Percentiles rank a stretch among this genome's conserved stretches.
These are phyloP conservation scores for Cercospora sojina DNA, from an alignment of 2,329 filamentous ascomycete species.

Conservation along the genomic window DNA sequence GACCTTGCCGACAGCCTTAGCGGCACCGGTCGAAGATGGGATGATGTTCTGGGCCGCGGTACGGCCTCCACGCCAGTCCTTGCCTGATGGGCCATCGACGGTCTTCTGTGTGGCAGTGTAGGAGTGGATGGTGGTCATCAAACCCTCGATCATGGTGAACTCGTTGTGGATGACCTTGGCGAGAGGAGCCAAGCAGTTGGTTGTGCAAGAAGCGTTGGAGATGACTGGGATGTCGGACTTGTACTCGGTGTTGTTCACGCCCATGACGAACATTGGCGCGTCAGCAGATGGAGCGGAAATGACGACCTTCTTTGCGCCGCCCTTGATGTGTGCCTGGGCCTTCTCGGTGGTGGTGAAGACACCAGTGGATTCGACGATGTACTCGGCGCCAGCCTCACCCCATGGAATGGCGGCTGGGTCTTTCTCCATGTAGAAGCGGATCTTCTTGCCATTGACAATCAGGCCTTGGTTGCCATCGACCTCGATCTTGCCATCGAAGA, in stretches of 20 bases:
- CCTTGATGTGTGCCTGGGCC: slow-evolving; percentile 89
- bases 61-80: slow-evolving; percentile 99
- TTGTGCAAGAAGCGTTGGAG: slow-evolving; percentile 99
- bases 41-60: slow-evolving; percentile 99
- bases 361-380: slow-evolving; percentile 97
- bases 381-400: slow-evolving; percentile 80
- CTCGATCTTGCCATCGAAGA: slow-evolving; percentile 90
- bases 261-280: slow-evolving; percentile 99
- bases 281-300: slow-evolving; percentile 88
- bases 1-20: slow-evolving; percentile 99
- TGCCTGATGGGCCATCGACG: slow-evolving; percentile 92
- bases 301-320: slow-evolving; percentile 91
- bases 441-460: slow-evolving; percentile 86
- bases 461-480: slow-evolving; percentile 70
- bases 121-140: slow-evolving; percentile 99
- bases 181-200: slow-evolving; percentile 98
- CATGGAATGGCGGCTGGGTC: slow-evolving; percentile 90
- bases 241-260: slow-evolving; percentile 95
- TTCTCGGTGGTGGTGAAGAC: slow-evolving; percentile 99
- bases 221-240: slow-evolving; percentile 87
- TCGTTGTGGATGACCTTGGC: slow-evolving; percentile 99
- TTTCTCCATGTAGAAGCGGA: slow-evolving; percentile 92
- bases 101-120: slow-evolving; percentile 99
- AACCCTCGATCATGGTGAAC: slow-evolving; percentile 94
- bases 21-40: slow-evolving; percentile 96